Evolutionary conservation across 1,284 basidiomycete species (phyloP).

Genomic region (Moesziomyces parantarcticus): DNA sequence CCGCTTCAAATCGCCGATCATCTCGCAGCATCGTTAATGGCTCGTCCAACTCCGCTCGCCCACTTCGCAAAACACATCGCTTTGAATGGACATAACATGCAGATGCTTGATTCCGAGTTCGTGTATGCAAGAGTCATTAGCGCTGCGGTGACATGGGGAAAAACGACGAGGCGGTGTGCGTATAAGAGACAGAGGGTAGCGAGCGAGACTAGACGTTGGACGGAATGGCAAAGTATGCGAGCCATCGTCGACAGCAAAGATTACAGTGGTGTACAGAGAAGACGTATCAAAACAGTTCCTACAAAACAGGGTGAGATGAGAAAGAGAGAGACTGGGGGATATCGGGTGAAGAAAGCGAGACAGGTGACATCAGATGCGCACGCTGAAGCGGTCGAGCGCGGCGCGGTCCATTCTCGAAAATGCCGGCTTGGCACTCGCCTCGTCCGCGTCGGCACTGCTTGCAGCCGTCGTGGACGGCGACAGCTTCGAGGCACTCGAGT

Average conservation of each 20-base stretch:
- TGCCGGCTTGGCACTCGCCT: slow-evolving; percentile 12
- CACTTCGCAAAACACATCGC: too few relatives aligned
- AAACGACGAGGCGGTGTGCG: neutral
- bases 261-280: neutral
- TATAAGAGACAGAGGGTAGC: neutral
- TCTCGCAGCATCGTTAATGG: too few relatives aligned
- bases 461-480: slow-evolving; percentile 23
- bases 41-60: too few relatives aligned
- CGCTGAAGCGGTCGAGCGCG: slow-evolving; percentile 41
- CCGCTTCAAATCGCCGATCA: too few relatives aligned
- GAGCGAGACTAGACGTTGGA: neutral
- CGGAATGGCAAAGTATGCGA: neutral
- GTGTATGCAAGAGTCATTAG: slow-evolving; percentile 9
- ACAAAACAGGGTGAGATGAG: neutral
- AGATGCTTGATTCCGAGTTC: neutral
- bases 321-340: neutral
- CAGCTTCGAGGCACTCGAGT: slow-evolving; percentile 2
- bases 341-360: neutral
- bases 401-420: slow-evolving; percentile 41
- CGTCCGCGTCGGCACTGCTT: slow-evolving; percentile 18
- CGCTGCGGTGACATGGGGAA: slow-evolving; percentile 9
- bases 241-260: neutral
- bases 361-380: slow-evolving; percentile 23
- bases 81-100: neutral
- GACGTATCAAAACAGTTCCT: neutral